Evolutionary conservation across 2,329 filamentous ascomycete species (phyloP).

Genomic region (Alternaria gaisen): DNA sequence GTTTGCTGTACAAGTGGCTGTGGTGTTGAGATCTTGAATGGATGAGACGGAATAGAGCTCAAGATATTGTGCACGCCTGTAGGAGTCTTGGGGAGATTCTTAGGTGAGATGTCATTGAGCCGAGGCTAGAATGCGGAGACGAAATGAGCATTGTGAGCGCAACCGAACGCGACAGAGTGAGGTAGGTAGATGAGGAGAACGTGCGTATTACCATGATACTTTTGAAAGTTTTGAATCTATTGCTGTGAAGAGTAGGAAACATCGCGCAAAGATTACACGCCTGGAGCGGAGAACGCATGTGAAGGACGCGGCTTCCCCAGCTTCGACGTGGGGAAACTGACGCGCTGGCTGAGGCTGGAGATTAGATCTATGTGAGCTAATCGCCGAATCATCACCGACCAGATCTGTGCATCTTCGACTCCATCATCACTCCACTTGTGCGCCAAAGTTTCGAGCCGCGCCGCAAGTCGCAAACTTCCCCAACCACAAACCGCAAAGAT

Average conservation of each 20-base stretch:
- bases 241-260: no score
- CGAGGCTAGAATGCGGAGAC: slow-evolving; percentile 36
- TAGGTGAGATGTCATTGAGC: slow-evolving; percentile 15
- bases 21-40: neutral
- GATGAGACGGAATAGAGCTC: slow-evolving; percentile 6
- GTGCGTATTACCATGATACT: fast-evolving
- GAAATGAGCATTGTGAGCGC: neutral
- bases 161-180: neutral
- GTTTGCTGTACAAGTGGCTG: neutral
- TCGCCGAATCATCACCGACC: slow-evolving; percentile 17
- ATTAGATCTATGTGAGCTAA: slow-evolving; percentile 9
- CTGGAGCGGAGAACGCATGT: neutral
- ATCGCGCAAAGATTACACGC: neutral
- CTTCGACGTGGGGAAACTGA: slow-evolving; percentile 10
- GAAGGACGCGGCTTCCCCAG: slow-evolving; percentile 8
- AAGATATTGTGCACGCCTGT: slow-evolving; percentile 20
- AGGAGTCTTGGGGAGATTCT: slow-evolving; percentile 2
- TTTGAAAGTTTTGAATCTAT: neutral
- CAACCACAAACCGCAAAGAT: slow-evolving; percentile 58
- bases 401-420: slow-evolving; percentile 12
- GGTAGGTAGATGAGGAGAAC: neutral
- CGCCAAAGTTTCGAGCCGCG: slow-evolving; percentile 2
- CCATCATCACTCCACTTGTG: slow-evolving; percentile 14
- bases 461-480: slow-evolving; percentile 1
- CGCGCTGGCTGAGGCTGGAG: slow-evolving; percentile 6